Evolutionary conservation across 371 early-diverging fungal species (phyloP).

Genomic region (Syncephalastrum sp.): DNA sequence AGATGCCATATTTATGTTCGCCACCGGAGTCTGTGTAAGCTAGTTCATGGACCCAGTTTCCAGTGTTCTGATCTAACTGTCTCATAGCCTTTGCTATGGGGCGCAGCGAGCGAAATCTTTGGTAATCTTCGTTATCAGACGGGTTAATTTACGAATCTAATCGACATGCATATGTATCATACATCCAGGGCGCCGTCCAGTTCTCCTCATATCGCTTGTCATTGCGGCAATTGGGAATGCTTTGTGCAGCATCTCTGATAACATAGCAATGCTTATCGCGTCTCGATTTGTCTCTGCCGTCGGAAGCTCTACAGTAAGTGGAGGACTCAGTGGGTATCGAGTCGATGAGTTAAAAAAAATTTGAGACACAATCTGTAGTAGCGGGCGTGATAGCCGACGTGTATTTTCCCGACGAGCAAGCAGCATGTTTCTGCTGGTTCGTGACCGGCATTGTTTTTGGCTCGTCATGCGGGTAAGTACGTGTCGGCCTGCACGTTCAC

Average conservation of each 20-base stretch:
- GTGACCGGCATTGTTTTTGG: too few relatives aligned
- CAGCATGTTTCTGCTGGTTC: too few relatives aligned
- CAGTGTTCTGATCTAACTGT: too few relatives aligned
- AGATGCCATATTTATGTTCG: slow-evolving; percentile 22
- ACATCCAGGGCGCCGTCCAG: slow-evolving; percentile 18
- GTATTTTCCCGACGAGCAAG: too few relatives aligned
- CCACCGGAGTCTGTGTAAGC: slow-evolving; percentile 20
- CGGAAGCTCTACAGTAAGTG: slow-evolving; percentile 17
- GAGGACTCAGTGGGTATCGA: background rate
- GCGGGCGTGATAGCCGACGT: too few relatives aligned
- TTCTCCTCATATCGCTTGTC: slow-evolving; percentile 22
- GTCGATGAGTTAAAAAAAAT: too few relatives aligned
- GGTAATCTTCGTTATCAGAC: background rate
- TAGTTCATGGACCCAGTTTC: too few relatives aligned
- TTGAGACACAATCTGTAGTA: too few relatives aligned
- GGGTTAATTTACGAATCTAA: background rate
- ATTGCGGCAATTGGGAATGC: slow-evolving; percentile 23
- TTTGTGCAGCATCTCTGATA: slow-evolving; percentile 25
- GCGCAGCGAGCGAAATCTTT: background rate
- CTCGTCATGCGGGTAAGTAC: too few relatives aligned
- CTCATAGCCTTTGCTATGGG: too few relatives aligned
- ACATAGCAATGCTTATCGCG: slow-evolving; percentile 25
- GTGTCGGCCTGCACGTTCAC: too few relatives aligned
- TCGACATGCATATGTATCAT: background rate
- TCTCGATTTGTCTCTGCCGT: slow-evolving; percentile 26